Evolutionary conservation across 305 asterid species (phyloP).

Genomic region (Petunia hybrid): DNA sequence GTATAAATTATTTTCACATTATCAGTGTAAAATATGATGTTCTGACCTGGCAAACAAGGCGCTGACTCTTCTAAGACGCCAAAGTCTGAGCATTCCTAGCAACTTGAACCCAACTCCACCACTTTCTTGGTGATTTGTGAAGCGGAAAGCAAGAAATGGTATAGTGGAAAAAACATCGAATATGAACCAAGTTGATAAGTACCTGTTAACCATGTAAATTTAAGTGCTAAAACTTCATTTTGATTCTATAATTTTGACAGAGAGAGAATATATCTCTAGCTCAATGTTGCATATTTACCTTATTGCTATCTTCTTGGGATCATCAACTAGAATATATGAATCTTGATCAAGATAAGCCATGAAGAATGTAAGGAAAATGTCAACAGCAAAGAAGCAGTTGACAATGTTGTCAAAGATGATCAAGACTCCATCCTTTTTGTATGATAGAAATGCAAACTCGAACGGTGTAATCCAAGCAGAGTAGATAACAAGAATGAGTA

Average conservation of each 20-base stretch:
- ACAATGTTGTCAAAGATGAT: conserved; percentile 77
- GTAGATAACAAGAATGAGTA: conserved; percentile 72
- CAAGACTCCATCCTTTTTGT: conserved; percentile 61
- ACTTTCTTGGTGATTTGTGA: conserved; percentile 60
- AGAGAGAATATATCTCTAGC: neutral
- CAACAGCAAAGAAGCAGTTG: conserved; percentile 78
- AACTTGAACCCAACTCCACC: conserved; percentile 75
- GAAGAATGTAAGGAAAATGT: conserved; percentile 86
- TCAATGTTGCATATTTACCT: conserved; percentile 54
- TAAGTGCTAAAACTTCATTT: neutral
- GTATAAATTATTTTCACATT: neutral
- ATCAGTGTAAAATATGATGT: neutral
- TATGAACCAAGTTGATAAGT: conserved; percentile 79
- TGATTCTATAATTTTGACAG: neutral
- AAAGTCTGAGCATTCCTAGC: conserved; percentile 88
- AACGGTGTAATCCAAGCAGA: conserved; percentile 95
- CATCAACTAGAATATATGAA: conserved; percentile 73
- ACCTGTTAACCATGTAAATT: conserved; percentile 51
- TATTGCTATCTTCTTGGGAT: conserved; percentile 65
- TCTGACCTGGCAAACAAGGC: conserved; percentile 79
- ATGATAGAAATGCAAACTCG: conserved; percentile 75
- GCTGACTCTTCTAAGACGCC: conserved; percentile 98
- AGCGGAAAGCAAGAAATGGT: conserved; percentile 74
- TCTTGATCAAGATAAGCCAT: conserved; percentile 80
- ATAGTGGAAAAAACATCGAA: conserved; percentile 88